Base-by-base conservation (phyloP, 2,329 filamentous ascomycete genomes). In the Trichoderma endophyticum region DNA sequence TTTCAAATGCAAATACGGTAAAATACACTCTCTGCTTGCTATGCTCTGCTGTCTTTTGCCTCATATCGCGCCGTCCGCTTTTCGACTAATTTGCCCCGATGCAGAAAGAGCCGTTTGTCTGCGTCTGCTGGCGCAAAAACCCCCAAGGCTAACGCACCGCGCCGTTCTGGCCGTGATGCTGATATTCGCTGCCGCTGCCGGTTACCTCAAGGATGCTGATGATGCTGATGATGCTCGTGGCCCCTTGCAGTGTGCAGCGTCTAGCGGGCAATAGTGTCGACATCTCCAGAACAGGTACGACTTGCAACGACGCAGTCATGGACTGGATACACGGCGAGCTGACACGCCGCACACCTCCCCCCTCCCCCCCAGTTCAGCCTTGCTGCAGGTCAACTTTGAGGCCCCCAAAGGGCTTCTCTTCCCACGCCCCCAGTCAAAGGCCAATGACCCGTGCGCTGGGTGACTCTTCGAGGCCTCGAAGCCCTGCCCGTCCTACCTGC, bases 311-410 rank as follows among this genome's bases (percentile, higher is more conserved):
- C 57, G 26, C 28, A 59, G 32, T 60, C n/a, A 39, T 32, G 32
- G 62, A 62, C 61, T 32, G 32, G 62, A 62, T 51, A 34, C 26
- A 63, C 48, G 36, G 39, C 60, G 66, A 72, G 71, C 71, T 72
- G 71, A 72, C 71, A 60, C 26, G 48, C 34, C 34, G 56, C 71
- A 70, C 71, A 61, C 66, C 54, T 51, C 43, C 32, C 71, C 64
- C 65, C 26, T 51, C 39, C 70, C 65, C 65, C 59, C 66, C 71
- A 59, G 71, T 72, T 72, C 71, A 72, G 71, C 71, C 71, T 72
- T 72, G 71, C 71, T 72, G 71, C 71, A 72, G 71, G 71, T 70
- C 71, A 72, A 70, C 65, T 70, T 72, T 70, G 34, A 65, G 51
- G 69, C 69, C 56, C 66, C 71, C 59, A 72, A 72, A 72, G 30